Evolutionary conservation across 768 basidiomycete species (phyloP), one percentile per base, ranked within the genome.

Genomic region (Scleroderma citrinum): DNA sequence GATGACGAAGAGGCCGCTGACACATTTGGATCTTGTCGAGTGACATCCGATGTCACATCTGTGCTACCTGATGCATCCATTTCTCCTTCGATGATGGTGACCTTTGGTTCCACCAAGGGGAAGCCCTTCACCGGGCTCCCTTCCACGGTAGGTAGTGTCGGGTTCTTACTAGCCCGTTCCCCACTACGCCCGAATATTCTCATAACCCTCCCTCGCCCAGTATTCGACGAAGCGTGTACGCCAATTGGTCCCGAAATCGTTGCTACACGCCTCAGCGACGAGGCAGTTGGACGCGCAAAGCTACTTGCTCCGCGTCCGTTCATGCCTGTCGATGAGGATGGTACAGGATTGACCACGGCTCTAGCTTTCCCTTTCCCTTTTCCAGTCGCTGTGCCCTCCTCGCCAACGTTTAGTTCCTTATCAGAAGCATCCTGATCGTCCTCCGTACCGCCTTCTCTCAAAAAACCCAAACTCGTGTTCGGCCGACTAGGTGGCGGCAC

Each of bases 381-480:
- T 3, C 34, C 29, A 21, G 62, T 62, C n/a, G 54, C 56, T 29
- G 11, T 11, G 2, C 46, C 19, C 16, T 53, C 60, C 16, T 26
- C n/a, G 14, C 26, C 42, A 17, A 24, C 36, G 0, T 46, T 36
- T 4, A 40, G 56, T 3, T 52, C 53, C 26, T 47, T 46, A 5
- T 13, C 21, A 3, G 39, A 14, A 5, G 17, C 24, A 37, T 53
- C 43, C 19, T 50, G 55, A n/a, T 50, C 55, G 13, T 60, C 58
- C 19, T 72, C 70, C 31, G 59, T 63, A 14, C 46, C 20, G 10
- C 37, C 51, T 13, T 37, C 43, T 4, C 56, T 58, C 46, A 78
- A 76, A 61, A 87, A 85, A 29, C 84, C 87, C 69, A 87, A 65
- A 48, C 81, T 85, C 2, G 85, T 85, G 47, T 76, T 85, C 1